phyloP scores from a whole-genome alignment of 805 yeast species.

The Sugiyamaella boreocaroliniensis region DNA sequence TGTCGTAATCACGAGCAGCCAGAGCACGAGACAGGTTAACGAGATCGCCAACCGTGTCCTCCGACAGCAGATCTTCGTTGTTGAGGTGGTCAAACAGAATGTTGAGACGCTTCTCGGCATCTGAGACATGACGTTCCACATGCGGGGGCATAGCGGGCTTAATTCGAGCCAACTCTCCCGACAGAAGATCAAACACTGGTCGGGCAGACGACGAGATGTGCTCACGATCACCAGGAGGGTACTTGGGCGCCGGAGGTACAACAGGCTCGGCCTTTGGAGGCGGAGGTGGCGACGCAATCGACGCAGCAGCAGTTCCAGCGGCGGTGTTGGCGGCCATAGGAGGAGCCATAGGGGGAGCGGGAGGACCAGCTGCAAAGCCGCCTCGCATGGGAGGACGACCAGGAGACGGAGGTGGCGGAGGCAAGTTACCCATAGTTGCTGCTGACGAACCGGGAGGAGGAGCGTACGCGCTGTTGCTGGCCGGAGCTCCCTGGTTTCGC shows the following conservation, averaged over 20 bases:
- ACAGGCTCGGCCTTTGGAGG: constrained; percentile 22
- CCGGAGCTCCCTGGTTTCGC: constrained; percentile 1
- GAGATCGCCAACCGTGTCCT: constrained; percentile 50
- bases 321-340: constrained; percentile 10
- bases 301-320: constrained; percentile 13
- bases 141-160: constrained; percentile 71
- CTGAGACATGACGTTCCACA: constrained; percentile 64
- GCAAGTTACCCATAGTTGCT: background rate
- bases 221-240: constrained; percentile 60
- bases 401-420: constrained; percentile 2
- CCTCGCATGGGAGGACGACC: constrained; percentile 6
- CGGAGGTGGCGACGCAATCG: constrained; percentile 12
- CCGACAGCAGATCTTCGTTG: constrained; percentile 58
- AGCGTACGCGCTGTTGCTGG: constrained; percentile 11
- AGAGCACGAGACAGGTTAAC: constrained; percentile 46
- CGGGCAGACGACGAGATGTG: constrained; percentile 55
- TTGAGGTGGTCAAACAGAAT: constrained; percentile 73
- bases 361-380: constrained; percentile 7
- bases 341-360: constrained; percentile 15
- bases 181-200: constrained; percentile 55
- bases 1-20: constrained; percentile 45
- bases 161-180: constrained; percentile 49
- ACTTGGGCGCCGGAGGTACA: constrained; percentile 26
- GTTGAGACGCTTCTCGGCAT: constrained; percentile 74
- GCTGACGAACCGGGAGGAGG: constrained; percentile 18